Evolutionary conservation across 2,329 filamentous ascomycete species (phyloP).

Genomic region (Fusarium anguioides): DNA sequence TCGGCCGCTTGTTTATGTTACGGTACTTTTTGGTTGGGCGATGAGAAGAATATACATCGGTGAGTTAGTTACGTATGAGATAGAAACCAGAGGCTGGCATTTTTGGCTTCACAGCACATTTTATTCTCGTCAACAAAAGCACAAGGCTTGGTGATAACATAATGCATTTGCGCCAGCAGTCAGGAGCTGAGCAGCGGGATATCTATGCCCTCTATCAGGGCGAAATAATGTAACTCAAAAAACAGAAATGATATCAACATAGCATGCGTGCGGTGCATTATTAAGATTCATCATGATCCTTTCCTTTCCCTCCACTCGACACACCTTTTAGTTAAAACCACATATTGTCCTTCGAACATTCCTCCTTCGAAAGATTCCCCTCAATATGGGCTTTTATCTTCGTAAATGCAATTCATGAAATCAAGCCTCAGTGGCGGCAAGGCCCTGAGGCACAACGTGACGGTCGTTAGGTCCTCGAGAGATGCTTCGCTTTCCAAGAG

Average conservation of each 20-base stretch:
- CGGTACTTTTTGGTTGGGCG: no score
- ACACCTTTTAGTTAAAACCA: slow-evolving; percentile 6
- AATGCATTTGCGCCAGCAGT: slow-evolving; percentile 17
- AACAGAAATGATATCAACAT: slow-evolving; percentile 27
- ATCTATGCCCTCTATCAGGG: slow-evolving; percentile 38
- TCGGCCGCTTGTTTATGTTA: no score
- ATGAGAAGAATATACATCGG: no score
- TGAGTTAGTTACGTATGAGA: no score
- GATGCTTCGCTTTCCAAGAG: slow-evolving; percentile 44
- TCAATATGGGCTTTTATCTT: not conserved
- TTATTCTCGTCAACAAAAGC: not conserved
- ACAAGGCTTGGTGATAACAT: not conserved
- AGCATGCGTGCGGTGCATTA: slow-evolving; percentile 7
- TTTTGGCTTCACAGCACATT: not conserved
- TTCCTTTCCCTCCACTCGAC: not conserved
- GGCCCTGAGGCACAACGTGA: slow-evolving; percentile 43
- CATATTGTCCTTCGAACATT: not conserved
- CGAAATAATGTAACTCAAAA: slow-evolving; percentile 29
- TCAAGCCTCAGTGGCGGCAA: slow-evolving; percentile 43
- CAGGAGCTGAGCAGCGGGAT: slow-evolving; percentile 25
- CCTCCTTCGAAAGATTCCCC: not conserved
- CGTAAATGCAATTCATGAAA: slow-evolving; percentile 9
- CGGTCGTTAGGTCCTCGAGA: slow-evolving; percentile 37
- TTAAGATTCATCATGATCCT: slow-evolving; percentile 7
- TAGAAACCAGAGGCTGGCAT: no score